These are phyloP conservation scores for Pichia eremophila DNA, from an alignment of 805 yeast genomes.

Conservation along the genomic window DNA sequence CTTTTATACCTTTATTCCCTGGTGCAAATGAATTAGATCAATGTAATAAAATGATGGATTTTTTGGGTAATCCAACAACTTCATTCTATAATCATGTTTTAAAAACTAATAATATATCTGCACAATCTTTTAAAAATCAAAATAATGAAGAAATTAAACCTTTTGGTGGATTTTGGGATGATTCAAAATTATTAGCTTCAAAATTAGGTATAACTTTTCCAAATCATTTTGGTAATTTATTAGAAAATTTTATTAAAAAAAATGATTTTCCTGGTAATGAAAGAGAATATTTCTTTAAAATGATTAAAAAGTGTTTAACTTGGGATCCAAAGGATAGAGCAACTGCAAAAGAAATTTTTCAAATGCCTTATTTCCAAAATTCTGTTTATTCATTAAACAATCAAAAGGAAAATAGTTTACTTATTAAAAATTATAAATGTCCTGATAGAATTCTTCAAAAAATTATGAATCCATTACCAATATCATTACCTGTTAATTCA, in stretches of 20 bases:
- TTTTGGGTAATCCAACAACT: conserved; percentile 64
- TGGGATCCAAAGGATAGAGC: conserved; percentile 77
- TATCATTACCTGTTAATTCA: not conserved
- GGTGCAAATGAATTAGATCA: conserved; percentile 78
- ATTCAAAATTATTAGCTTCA: conserved; percentile 43
- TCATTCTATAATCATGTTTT: conserved; percentile 1
- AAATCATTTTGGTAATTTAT: conserved; percentile 33
- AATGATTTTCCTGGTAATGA: conserved; percentile 29
- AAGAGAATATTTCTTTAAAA: conserved; percentile 32
- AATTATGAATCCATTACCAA: not conserved
- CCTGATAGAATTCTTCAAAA: not conserved
- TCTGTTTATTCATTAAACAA: conserved; percentile 24
- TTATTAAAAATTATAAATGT: not conserved
- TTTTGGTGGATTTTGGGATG: conserved; percentile 71
- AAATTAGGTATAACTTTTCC: conserved; percentile 53
- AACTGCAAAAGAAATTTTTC: conserved; percentile 37
- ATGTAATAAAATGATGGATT: conserved; percentile 52
- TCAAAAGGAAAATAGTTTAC: conserved; percentile 8
- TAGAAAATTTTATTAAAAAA: conserved; percentile 37
- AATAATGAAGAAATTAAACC: conserved; percentile 16
- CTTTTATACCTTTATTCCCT: conserved; percentile 72
- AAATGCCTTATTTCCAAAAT: conserved; percentile 45
- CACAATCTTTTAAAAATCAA: not conserved
- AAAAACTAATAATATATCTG: not conserved
- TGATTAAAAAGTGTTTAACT: conserved; percentile 42